Evolutionary conservation across 2,329 filamentous ascomycete genomes (phyloP), one percentile per base, ranked within the genome.

Genomic region (Arthrocladium fulminans): DNA sequence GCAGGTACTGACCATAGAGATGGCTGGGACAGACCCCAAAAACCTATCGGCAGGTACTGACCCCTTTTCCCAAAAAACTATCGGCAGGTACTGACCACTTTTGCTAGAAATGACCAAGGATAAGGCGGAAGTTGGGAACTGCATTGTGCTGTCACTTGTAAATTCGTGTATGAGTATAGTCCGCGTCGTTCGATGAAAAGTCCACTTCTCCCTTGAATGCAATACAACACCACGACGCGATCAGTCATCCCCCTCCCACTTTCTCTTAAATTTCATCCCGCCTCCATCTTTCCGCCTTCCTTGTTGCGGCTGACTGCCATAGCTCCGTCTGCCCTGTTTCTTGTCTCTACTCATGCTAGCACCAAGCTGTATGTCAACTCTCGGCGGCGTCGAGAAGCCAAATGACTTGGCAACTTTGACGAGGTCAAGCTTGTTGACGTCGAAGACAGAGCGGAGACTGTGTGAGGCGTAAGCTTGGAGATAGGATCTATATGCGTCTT

Each of bases 391-490:
- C 3, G 74, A 67, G 66, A 94, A 94, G 0, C 87, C 87, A 62
- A 92, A 94, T 56, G 81, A 79, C 74, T 88, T 90, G 45, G 86
- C 86, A 2, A 94, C 82, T 69, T 89, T 90, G 59, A 83, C 80
- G 15, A 94, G 72, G 63, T 94, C 87, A 10, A 92, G 73, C 63
- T 87, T 86, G 65, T 87, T 75, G 46, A 94, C 80, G 64, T 90
- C 85, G 63, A 90, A 94, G 30, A 94, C 83, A n/a, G 81, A 84
- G 23, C 87, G 79, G 51, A 92, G 73, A 57, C 79, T 83, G 68
- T 90, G 92, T 50, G 83, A 88, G 19, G 90, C 88, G 63, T 98
- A 98, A 0, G 92, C 90, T 65, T 97, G 88, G 20, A 98, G 77
- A 65, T 98, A 98, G 17, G 86, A 87, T 51, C 86, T 79, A 72